phyloP scores from a whole-genome alignment of 345 rosid species.

The Rhodamnia rubescens region DNA sequence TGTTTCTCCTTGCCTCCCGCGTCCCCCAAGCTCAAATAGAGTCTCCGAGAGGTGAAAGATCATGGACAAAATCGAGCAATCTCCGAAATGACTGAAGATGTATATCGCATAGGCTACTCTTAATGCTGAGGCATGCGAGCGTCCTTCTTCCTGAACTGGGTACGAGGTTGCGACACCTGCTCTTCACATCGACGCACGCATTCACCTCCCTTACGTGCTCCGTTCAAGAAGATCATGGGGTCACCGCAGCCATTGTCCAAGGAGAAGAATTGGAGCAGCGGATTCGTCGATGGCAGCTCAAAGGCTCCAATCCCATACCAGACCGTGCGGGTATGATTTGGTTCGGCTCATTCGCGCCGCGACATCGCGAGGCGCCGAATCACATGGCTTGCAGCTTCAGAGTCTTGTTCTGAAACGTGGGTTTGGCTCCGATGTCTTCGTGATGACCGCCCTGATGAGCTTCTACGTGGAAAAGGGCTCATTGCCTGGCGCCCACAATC shows the following conservation, averaged over 20 bases:
- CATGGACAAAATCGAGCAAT: neutral
- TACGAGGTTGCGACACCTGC: neutral
- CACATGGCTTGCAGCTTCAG: conserved; percentile 54
- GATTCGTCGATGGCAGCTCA: conserved; percentile 13
- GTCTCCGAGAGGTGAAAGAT: no score
- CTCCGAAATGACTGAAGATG: neutral
- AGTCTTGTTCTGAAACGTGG: conserved; percentile 43
- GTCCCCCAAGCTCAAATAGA: no score
- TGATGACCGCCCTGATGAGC: conserved; percentile 43
- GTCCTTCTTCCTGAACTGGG: neutral
- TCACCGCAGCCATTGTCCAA: conserved; percentile 12
- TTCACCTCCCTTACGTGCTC: neutral
- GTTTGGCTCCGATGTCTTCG: conserved; percentile 35
- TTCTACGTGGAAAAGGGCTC: conserved; percentile 27
- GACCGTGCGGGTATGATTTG: conserved; percentile 6
- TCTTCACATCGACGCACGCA: neutral
- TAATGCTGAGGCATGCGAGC: neutral
- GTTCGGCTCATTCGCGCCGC: conserved; percentile 47
- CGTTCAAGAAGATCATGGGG: conserved; percentile 6
- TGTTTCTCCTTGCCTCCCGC: neutral
- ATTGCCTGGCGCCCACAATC: conserved; percentile 22
- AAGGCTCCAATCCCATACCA: conserved; percentile 20
- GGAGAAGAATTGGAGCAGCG: conserved; percentile 1
- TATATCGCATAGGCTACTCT: neutral
- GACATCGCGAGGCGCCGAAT: conserved; percentile 26